Conservation (phyloP, 164 flowering plant species). For the Chimonanthus praecox region DNA sequence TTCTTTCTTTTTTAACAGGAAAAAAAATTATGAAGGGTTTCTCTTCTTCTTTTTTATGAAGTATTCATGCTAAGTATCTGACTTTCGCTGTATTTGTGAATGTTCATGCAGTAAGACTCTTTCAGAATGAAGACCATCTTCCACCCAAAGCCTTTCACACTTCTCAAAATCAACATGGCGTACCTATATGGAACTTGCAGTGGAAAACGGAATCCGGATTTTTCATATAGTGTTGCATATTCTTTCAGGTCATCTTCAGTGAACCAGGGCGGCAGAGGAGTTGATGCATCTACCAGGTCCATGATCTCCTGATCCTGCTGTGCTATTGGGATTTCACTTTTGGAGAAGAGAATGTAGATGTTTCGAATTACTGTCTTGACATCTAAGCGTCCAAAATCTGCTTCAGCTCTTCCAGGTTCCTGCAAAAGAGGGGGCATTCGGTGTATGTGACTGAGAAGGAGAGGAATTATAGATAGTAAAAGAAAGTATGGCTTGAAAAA, state of each 20-base stretch:
- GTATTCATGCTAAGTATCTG: no score
- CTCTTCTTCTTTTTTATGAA: no score
- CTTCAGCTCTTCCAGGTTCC: conserved; percentile 58
- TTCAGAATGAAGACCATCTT: no score
- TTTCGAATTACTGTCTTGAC: conserved; percentile 44
- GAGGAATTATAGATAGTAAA: not conserved
- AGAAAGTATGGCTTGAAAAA: no score
- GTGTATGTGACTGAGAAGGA: not conserved
- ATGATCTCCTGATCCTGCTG: conserved; percentile 40
- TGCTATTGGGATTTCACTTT: conserved; percentile 45
- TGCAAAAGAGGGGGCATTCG: conserved; percentile 6
- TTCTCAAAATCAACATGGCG: not conserved
- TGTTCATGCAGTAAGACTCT: no score
- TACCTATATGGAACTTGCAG: conserved; percentile 47
- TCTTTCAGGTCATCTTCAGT: conserved; percentile 43
- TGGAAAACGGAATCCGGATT: conserved; percentile 49
- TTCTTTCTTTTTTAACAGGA: no score
- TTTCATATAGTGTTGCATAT: conserved; percentile 38
- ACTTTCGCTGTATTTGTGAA: no score
- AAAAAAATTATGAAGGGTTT: no score
- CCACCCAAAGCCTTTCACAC: no score
- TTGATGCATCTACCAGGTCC: conserved; percentile 50
- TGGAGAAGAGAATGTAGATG: conserved; percentile 50
- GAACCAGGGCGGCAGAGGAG: conserved; percentile 55
- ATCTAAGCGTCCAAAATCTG: conserved; percentile 44